Evolutionary conservation across 768 basidiomycete genomes (phyloP), one percentile per base, ranked within the genome.

Genomic region (Holtermanniella nyarrowii): DNA sequence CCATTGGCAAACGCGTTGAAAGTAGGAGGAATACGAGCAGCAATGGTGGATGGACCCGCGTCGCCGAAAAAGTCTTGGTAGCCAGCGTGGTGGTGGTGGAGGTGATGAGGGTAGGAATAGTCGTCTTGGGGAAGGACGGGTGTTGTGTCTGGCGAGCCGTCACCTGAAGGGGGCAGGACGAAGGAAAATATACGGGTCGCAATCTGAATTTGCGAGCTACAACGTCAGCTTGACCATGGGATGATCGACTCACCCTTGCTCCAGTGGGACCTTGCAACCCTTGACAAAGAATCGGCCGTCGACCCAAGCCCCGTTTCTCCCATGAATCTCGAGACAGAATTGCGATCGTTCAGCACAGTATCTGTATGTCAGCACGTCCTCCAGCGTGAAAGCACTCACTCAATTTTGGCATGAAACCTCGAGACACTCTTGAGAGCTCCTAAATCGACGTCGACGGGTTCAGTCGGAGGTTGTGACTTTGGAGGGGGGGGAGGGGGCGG

Each of bases 241-340:
- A 39, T 13, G n/a, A n/a, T n/a, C 5, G 18, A 71, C 77, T 46
- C 53, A 89, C 93, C 87, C 79, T 69, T 89, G 87, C 31, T 83
- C 77, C 20, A 99, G 75, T 25, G 85, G 80, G n/a, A 89, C 85
- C 54, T 82, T 80, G 54, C 85, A 84, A 14, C 91, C 88, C 58
- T 86, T 83, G 11, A 84, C 85, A 45, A 82, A 83, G 86, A 91
- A 99, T n/a, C 86, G 82, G 25, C 90, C 91, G 58, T 97, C 90
- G 3, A 99, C 89, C 85, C 91, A 96, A 16, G 90, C 90, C 12
- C 95, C 95, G 63, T 99, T 97, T 53, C 95, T 77, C n/a, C 95
- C 95, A 31, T 88, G 78, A 31, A 99, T 91, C 54, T 82, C 82
- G 27, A 99, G 79, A 46, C 66, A 71, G 50, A 71, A 71, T 45